Evolutionary conservation across 805 yeast species (phyloP), one percentile per base, ranked within the genome.

Genomic region (Candida chilensis): DNA sequence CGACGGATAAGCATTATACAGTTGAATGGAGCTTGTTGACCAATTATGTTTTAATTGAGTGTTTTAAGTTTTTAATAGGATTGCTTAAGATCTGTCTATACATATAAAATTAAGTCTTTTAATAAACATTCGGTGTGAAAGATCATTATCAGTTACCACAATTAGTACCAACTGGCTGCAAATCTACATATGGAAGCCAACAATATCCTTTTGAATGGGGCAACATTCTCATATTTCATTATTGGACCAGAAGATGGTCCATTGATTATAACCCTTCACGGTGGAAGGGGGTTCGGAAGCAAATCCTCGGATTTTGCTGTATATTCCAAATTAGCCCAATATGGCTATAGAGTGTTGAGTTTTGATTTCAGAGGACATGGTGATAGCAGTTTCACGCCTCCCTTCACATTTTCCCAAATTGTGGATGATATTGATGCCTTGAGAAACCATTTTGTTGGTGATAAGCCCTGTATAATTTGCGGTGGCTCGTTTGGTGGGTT

Each of bases 401-500:
- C 48, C 4, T 44, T 42, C 16, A 44, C 47, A 1, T 44, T 44
- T 25, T 14, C 31, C 1, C 47, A 44, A 30, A 32, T 44, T 15
- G 47, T 42, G 8, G 42, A 44, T 6, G 48, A 44, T 29, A 40
- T 40, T 16, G 48, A 44, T n/a, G 37, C 34, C 4, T 30, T 44
- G 5, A 24, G 47, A 4, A 13, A 24, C 10, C 36, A 34, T 16
- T 37, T 44, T 18, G 24, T 22, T 13, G 17, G 27, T n/a, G 32
- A 33, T 15, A 35, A 35, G 3, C 35, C 36, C 22, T 36, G 39
- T 16, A 37, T 44, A 20, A 24, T 44, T 9, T 41, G 42, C 16
- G 49, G 49, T 1, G 49, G 49, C 12, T 40, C 45, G 24, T 44
- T 44, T 36, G 49, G 49, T 6, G 45, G 47, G 6, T 44, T 44